Evolutionary conservation across 1,139 yeast species (phyloP), one percentile per base, ranked within the genome.

Genomic region (Candida frijolesensis): DNA sequence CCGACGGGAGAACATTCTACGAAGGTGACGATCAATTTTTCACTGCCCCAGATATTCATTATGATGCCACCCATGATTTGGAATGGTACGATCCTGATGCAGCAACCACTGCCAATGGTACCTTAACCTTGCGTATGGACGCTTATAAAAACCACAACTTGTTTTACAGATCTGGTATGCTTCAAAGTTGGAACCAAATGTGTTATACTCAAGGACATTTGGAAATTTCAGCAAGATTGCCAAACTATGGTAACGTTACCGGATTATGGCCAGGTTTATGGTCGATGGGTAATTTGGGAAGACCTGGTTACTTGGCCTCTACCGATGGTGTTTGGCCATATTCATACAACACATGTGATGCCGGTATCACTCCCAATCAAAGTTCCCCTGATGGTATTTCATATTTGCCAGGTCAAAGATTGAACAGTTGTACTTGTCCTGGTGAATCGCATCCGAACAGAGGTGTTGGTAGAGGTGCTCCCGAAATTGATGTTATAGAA

Each of bases 61-160:
- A 89, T 64, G 89, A 80, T 51, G 94, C 95, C 30, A 89, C 96
- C 1, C 66, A 78, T 52, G 96, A 89, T 73, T 75, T 88, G 61
- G 96, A 89, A 70, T 89, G 96, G 96, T 89, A 89, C 64, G 83
- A 82, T 54, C 96, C 96, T 2, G 96, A 89, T 65, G 95, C 95
- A 4, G 81, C 74, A 2, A 74, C 82, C 7, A 89, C 96, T 0
- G 74, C 67, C 6, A 79, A 84, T 54, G 96, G 96, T 47, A 73
- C 89, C 1, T 68, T 88, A 43, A 71, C 72, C 45, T 61, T 89
- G n/a, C 74, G 83, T 48, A 71, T 89, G 80, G 96, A 89, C 61
- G 91, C 95, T 4, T 85, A 71, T 63, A 71, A 80, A 55, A 87
- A 84, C 62, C 94, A 89, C 66, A 77, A 84, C 57, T 71, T 89